Base-by-base conservation (phyloP, 345 rosid species). In the Boechera retrofracta region DNA sequence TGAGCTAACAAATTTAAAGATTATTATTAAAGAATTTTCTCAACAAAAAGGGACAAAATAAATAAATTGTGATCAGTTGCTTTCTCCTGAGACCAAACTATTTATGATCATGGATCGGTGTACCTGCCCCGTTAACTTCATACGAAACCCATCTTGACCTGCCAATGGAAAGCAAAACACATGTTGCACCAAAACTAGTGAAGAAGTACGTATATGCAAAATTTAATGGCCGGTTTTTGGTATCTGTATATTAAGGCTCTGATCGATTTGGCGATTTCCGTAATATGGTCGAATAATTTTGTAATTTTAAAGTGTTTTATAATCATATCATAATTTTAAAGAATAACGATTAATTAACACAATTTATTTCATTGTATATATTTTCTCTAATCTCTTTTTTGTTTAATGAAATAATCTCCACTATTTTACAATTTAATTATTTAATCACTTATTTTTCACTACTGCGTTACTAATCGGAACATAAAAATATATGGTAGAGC, bases 91-190 rank as follows among this genome's bases (percentile, higher is more conserved):
- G 71, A 58, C 60, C 71, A n/a, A 77, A 77, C 29, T 54, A 54
- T 35, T 77, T 21, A 77, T 64, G 51, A 70, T 26, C 52, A 28
- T 44, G 76, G 66, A 63, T 63, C 41, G 66, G 66, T 77, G 66
- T 47, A 70, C 66, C 76, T 63, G 60, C 38, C 80, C 51, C 53
- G 71, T 54, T 77, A 77, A 63, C 71, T 54, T 77, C 75, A 70
- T 64, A 77, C 71, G 71, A 77, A 77, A 70, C n/a, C 71, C 13
- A 77, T 69, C 66, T 35, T 47, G 42, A 63, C 71, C 53, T 54
- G 36, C 59, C 33, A 69, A 24, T 42, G 55, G 7, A 32, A 69
- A 36, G 62, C 42, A 71, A 62, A 62, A 77, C 71, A 77, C 71
- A 77, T 63, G 80, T 54, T 62, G 31, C 71, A 69, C 75, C 71